Base-by-base conservation (phyloP, 208 protist species). In the Leishmania gerbilli region DNA sequence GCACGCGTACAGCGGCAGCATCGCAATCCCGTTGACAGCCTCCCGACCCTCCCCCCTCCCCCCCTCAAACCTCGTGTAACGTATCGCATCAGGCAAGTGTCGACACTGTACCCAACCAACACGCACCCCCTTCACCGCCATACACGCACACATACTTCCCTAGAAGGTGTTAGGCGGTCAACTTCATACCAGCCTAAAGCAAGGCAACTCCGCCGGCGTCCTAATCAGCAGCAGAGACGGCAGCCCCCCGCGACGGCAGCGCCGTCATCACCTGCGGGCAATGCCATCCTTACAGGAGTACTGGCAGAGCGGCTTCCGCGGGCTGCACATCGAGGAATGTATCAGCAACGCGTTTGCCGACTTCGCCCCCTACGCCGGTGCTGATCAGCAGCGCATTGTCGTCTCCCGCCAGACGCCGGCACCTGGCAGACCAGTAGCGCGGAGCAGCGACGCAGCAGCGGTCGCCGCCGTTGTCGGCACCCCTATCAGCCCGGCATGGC, bases 311-410 rank as follows among this genome's bases (percentile, higher is more conserved):
- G 90, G 91, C 47, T 76, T 85, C 40, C 86, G 92, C 64, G 92
- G 80, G 0, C 87, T 84, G 34, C 83, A 92, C 79, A 92, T 94
- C 42, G 93, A 97, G 64, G 93, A 95, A 27, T 87, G 92, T 79
- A 93, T 95, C 67, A 84, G 84, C 71, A 84, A 81, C 76, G 85
- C 81, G 40, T 95, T 97, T 71, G 79, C 76, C 47, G 91, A 95
- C 83, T 95, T 97, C 77, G 89, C 93, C 3, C 93, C 93, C 7
- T 97, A 95, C 82, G 93, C 90, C 15, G 91, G 90, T 8, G 93
- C 93, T 7, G 93, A 97, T 49, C 88, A 93, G 68, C 90, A 92
- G 76, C 90, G 89, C 47, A 42, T 93, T 19, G 83, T 90, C 55
- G 42, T 95, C 71, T 83, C 81, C 17, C 86, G 88, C n/a, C 88